phyloP scores from a whole-genome alignment of 2,329 filamentous ascomycete genomes.

The Talaromyces sp. region DNA sequence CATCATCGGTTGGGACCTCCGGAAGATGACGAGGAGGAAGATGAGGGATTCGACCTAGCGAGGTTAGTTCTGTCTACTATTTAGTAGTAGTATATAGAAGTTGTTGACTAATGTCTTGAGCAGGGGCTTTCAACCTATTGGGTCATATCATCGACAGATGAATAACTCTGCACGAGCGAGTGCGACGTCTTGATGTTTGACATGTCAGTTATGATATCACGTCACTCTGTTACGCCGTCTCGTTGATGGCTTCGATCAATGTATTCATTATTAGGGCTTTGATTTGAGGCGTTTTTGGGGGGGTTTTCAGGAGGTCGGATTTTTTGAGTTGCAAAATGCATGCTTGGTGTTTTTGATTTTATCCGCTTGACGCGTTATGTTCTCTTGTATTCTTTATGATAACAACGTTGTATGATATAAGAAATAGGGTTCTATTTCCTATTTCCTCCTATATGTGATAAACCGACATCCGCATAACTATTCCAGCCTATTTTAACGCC shows the following conservation, averaged over 20 bases:
- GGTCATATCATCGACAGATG: conserved; percentile 42
- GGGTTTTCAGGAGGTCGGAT: neutral
- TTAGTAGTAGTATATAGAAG: neutral
- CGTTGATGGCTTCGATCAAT: neutral
- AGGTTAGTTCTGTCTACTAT: conserved; percentile 30
- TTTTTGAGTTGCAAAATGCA: neutral
- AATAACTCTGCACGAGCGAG: conserved; percentile 35
- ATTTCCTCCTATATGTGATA: no score
- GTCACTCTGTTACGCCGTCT: neutral
- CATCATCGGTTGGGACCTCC: conserved; percentile 23
- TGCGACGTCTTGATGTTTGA: conserved; percentile 19
- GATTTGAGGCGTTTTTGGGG: neutral
- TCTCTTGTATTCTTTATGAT: conserved; percentile 2
- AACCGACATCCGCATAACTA: neutral
- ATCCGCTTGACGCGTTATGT: neutral
- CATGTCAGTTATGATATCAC: neutral
- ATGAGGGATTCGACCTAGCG: conserved; percentile 44
- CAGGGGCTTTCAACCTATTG: conserved; percentile 47
- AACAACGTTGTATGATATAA: neutral
- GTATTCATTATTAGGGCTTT: neutral
- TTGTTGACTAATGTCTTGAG: neutral
- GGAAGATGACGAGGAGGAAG: conserved; percentile 38
- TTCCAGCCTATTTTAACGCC: conserved; percentile 54
- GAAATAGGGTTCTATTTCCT: no score
- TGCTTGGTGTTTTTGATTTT: neutral